A percentile compares a stretch with the other conserved stretches of the same genome.
These are phyloP conservation scores for Anisodus tanguticus DNA, from an alignment of 257 asterid species.

Conservation along the genomic window DNA sequence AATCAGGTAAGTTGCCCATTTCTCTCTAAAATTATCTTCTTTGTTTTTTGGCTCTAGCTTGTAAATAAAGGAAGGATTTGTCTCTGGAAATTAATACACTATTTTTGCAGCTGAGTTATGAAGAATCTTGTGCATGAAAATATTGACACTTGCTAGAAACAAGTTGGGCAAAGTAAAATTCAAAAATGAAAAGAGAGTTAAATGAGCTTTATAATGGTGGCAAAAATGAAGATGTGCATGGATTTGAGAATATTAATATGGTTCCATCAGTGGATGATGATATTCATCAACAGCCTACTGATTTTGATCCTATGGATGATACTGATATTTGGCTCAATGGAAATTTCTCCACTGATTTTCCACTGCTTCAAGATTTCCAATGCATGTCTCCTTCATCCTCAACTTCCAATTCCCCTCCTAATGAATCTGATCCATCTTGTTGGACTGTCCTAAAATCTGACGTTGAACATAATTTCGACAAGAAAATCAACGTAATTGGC, in stretches of 20 bases:
- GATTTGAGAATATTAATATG: conserved; percentile 24
- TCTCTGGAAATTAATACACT: too few species aligned
- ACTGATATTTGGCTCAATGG: conserved; percentile 60
- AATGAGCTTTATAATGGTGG: neutral
- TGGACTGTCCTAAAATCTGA: conserved; percentile 52
- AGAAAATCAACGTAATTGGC: conserved; percentile 26
- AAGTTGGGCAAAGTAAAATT: neutral
- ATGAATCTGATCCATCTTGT: conserved; percentile 37
- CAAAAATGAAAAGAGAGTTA: conserved; percentile 25
- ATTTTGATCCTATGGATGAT: conserved; percentile 46
- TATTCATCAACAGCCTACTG: neutral
- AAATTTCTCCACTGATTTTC: conserved; percentile 54
- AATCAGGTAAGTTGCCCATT: conserved; percentile 44
- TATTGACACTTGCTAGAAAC: neutral
- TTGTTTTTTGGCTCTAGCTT: too few species aligned
- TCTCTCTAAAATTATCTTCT: neutral
- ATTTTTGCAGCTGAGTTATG: too few species aligned
- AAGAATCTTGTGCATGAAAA: too few species aligned
- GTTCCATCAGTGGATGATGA: conserved; percentile 21
- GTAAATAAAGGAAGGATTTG: too few species aligned
- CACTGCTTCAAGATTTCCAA: conserved; percentile 64
- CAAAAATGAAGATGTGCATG: conserved; percentile 36
- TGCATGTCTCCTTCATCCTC: conserved; percentile 42
- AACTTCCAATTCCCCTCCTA: conserved; percentile 51
- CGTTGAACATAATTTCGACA: conserved; percentile 35